phyloP scores from a whole-genome alignment of 305 asterid species.

The Fraxinus platypoda region DNA sequence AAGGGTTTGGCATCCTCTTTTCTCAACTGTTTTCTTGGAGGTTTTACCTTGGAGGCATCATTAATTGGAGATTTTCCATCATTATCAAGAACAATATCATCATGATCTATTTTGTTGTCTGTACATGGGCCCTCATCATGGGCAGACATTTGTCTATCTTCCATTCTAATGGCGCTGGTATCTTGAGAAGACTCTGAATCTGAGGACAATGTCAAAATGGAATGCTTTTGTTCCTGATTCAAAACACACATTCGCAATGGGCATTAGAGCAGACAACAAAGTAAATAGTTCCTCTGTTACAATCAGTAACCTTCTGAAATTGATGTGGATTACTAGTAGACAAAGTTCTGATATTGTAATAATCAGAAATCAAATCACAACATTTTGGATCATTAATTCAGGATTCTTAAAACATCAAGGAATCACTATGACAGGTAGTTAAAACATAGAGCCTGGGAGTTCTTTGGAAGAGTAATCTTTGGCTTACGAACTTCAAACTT shows the following conservation, averaged over 20 bases:
- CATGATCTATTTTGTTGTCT: constrained; percentile 26
- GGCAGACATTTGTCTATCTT: constrained; percentile 24
- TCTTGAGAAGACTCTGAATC: constrained; percentile 65
- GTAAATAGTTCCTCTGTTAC: neutral
- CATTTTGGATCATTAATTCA: neutral
- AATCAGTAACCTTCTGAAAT: neutral
- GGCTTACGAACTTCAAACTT: neutral
- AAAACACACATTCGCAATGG: constrained; percentile 24
- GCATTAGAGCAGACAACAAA: constrained; percentile 15
- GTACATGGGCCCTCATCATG: constrained; percentile 22
- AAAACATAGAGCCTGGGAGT: neutral
- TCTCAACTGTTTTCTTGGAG: constrained; percentile 41
- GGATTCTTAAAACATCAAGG: neutral
- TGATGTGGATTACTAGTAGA: neutral
- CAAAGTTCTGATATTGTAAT: neutral
- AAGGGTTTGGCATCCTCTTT: constrained; percentile 35
- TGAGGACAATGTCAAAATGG: constrained; percentile 62
- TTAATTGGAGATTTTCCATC: constrained; percentile 29
- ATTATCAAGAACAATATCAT: constrained; percentile 30
- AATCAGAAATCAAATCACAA: neutral
- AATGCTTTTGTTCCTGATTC: constrained; percentile 42
- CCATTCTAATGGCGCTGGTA: constrained; percentile 31
- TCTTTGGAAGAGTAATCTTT: neutral
- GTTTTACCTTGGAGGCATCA: constrained; percentile 33
- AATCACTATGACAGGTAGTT: neutral